Evolutionary conservation across 1,284 basidiomycete species (phyloP), one percentile per base, ranked within the genome.

Genomic region (Porogramme epimiltina): DNA sequence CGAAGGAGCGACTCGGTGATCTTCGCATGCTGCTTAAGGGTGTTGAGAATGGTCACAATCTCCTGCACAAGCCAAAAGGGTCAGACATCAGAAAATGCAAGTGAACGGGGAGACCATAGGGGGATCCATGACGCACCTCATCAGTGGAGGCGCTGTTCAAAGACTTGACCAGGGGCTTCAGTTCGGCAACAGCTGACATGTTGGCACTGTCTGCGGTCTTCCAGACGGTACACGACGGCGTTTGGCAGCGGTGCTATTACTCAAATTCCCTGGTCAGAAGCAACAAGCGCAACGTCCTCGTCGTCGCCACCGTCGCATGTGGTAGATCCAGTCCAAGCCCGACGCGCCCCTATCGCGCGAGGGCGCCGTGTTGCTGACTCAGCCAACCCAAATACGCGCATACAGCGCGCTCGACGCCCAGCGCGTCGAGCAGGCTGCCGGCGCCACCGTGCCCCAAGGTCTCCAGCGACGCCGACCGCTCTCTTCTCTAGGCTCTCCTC

Each of bases 1-100:
- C 95, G 83, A 47, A 98, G 79, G 15, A 96, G 72, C 33, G 89
- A 80, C 77, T 98, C 95, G 56, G 88, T 94, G 40, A 95, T 90
- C 64, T 82, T 78, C 49, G 88, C 87, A 40, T 91, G 83, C 52
- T 80, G 80, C 75, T 93, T 95, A 54, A 98, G 75, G 54, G 80
- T 78, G 59, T 77, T 79, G 53, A 98, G 73, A 44, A 95, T 78
- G 28, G 74, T 72, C 15, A 89, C 67, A 25, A 87, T 84, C 47
- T 94, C 92, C 89, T 97, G 61, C 40, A 49, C 59, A 58, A 45
- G 36, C 15, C 39, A 46, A 41, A 10, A 43, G 19, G 1, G 25
- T 39, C 25, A 40, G 37, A 68, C 34, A 56, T 62, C 68, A 62
- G 65, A 64, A 62, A 45, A 64, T 64, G 51, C 55, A 59, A 69